Percentiles rank a stretch among this genome's conserved stretches.
Evolutionary conservation across 2,329 filamentous ascomycete genomes (phyloP).

Genomic region (Pseudohalonectria lignicola): DNA sequence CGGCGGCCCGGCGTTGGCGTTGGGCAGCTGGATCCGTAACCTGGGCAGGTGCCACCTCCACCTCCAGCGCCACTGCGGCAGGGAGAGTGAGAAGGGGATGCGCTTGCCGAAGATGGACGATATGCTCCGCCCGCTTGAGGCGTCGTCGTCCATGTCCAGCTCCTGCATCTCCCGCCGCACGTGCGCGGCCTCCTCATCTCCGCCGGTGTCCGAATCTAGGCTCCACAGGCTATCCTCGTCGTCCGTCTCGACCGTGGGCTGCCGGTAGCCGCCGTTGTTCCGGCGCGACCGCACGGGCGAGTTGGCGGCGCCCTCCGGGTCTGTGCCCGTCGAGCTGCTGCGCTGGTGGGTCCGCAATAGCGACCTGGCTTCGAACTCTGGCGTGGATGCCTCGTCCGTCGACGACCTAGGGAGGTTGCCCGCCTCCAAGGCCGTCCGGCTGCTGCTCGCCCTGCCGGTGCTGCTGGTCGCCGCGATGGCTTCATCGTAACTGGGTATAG

Average conservation of each 20-base stretch:
- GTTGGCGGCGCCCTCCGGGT: constrained; percentile 10
- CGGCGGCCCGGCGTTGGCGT: constrained; percentile 18
- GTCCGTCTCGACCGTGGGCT: constrained; percentile 71
- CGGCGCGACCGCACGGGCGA: constrained; percentile 28
- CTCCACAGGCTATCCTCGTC: constrained; percentile 50
- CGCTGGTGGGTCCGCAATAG: constrained; percentile 47
- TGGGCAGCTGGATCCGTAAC: constrained; percentile 32
- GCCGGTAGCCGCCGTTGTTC: constrained; percentile 45
- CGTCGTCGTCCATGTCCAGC: constrained; percentile 68
- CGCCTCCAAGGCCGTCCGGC: constrained; percentile 26
- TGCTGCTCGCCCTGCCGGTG: constrained; percentile 33
- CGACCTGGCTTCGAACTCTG: constrained; percentile 67
- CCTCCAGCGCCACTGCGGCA: constrained; percentile 43
- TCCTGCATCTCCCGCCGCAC: constrained; percentile 78
- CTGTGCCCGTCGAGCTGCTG: constrained; percentile 21
- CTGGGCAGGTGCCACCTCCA: constrained; percentile 41
- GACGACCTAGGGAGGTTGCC: too few relatives aligned
- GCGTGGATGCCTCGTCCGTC: constrained; percentile 48
- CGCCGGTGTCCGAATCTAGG: constrained; percentile 30
- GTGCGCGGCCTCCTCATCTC: constrained; percentile 46
- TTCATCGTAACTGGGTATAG: constrained; percentile 79
- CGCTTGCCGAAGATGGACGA: constrained; percentile 42
- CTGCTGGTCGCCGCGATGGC: constrained; percentile 53
- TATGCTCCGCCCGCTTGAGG: constrained; percentile 20
- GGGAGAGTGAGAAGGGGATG: constrained; percentile 38